Base-by-base conservation (phyloP, 2,329 filamentous ascomycete species). In the Monilinia polystroma region DNA sequence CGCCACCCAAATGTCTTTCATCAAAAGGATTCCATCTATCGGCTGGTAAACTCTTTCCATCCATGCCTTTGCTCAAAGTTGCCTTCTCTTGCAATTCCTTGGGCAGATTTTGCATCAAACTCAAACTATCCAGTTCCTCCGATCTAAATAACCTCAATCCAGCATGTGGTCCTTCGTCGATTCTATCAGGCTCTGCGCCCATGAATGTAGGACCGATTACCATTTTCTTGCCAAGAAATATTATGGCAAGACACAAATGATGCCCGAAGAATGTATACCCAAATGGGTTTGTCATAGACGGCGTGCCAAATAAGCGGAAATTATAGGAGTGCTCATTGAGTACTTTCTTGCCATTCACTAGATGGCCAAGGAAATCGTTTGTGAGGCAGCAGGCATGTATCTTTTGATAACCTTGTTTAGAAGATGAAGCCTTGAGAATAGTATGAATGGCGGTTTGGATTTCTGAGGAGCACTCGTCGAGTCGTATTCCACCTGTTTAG, bases 21-120 rank as follows among this genome's bases (percentile, higher is more conserved):
- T 94, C 91, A 73, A 92, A 90, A 70, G 88, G 88, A 75, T 93
- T 93, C 90, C 90, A 93, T 10, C 90, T 83, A 12, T 87, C 88
- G 16, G 75, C 75, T 18, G 77, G 74, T 43, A 82, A 70, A 64
- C 71, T 73, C 43, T 74, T 72, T 1, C 71, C 73, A 67, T 75
- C 70, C 73, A 74, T 74, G 4, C 70, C 70, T 57, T 74, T 81
- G 74, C 69, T 73, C 60, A 75, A 35, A 3, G 72, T 73, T 41
- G 73, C 74, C 56, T 74, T 74, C 1, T 73, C 72, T 53, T 75
- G 74, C 60, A 75, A 60, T 45, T 74, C 70, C 18, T 64, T 68
- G 11, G 74, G 66, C 11, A 76, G 60, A 41, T 66, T 67, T 66
- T 75, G 74, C 74, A 76, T 76, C 56, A 76, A 66, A 52, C 71